Evolutionary conservation across 2,329 filamentous ascomycete genomes (phyloP).

Genomic region (Fusarium udum): DNA sequence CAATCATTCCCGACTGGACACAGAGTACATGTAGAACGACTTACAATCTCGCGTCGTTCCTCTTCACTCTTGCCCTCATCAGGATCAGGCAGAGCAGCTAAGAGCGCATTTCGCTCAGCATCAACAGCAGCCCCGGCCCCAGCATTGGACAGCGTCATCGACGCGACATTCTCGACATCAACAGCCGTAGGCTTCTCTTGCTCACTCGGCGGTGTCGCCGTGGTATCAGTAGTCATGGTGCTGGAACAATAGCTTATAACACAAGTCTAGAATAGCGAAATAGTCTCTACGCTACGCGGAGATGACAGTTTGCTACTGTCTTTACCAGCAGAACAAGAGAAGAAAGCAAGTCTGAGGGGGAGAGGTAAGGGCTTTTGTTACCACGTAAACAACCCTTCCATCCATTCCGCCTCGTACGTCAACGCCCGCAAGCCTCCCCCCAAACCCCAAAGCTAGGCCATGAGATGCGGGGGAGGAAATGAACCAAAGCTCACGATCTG

Average conservation of each 20-base stretch:
- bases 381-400: not conserved
- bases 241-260: not conserved
- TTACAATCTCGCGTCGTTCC: constrained; percentile 68
- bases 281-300: not conserved
- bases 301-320: not conserved
- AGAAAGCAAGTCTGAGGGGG: not conserved
- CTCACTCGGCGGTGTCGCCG: constrained; percentile 23
- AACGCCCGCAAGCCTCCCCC: constrained; percentile 9
- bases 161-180: constrained; percentile 27
- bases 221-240: constrained; percentile 31
- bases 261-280: not conserved
- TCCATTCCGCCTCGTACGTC: constrained; percentile 3
- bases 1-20: rapidly evolving
- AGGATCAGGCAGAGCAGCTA: constrained; percentile 46
- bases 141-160: not conserved
- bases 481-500: constrained; percentile 13
- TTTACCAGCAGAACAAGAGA: not conserved
- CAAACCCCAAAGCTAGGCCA: constrained; percentile 1
- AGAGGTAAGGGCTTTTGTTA: constrained; percentile 17
- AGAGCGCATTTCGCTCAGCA: constrained; percentile 42
- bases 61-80: constrained; percentile 70
- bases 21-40: constrained; percentile 45
- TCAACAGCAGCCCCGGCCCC: constrained; percentile 22
- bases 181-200: constrained; percentile 22
- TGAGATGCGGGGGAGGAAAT: constrained; percentile 24